Percentiles rank a stretch among this genome's conserved stretches.
These are phyloP conservation scores for Lodderomyces margitis DNA, from an alignment of 1,139 yeast genomes.

Conservation along the genomic window DNA sequence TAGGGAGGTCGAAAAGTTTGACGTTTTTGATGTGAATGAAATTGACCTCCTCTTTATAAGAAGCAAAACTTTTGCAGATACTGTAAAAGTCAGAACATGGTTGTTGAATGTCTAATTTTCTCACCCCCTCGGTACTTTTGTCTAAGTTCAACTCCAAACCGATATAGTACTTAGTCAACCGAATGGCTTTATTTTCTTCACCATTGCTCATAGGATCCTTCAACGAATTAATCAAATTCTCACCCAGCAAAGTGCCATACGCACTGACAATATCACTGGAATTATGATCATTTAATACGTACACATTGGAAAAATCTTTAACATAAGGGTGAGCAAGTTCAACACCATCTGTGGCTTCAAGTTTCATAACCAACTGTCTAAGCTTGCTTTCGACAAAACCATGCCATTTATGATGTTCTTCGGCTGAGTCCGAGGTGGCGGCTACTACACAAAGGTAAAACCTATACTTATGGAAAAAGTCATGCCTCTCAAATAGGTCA, in stretches of 20 bases:
- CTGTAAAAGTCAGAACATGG: constrained; percentile 89
- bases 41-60: constrained; percentile 60
- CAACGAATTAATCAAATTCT: constrained; percentile 16
- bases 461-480: constrained; percentile 78
- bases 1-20: constrained; percentile 77
- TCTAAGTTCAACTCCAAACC: constrained; percentile 67
- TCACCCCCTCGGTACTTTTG: constrained; percentile 46
- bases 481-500: constrained; percentile 73
- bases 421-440: constrained; percentile 69
- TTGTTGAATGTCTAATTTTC: constrained; percentile 79
- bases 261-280: constrained; percentile 51
- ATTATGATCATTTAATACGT: too few relatives aligned
- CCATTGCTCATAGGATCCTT: constrained; percentile 5
- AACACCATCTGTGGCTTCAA: constrained; percentile 75
- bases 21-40: constrained; percentile 72
- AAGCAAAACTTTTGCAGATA: constrained; percentile 71
- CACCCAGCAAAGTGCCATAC: constrained; percentile 51
- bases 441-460: constrained; percentile 83
- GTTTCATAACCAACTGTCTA: constrained; percentile 75
- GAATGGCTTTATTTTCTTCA: constrained; percentile 12
- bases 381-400: constrained; percentile 91
- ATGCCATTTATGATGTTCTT: constrained; percentile 84
- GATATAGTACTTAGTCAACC: constrained; percentile 74
- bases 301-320: constrained; percentile 34
- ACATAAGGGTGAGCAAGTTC: constrained; percentile 87